Percentiles rank a stretch among this genome's conserved stretches.
These are phyloP conservation scores for Pseudocercospora macadamiae DNA, from an alignment of 2,329 filamentous ascomycete genomes.

Conservation along the genomic window DNA sequence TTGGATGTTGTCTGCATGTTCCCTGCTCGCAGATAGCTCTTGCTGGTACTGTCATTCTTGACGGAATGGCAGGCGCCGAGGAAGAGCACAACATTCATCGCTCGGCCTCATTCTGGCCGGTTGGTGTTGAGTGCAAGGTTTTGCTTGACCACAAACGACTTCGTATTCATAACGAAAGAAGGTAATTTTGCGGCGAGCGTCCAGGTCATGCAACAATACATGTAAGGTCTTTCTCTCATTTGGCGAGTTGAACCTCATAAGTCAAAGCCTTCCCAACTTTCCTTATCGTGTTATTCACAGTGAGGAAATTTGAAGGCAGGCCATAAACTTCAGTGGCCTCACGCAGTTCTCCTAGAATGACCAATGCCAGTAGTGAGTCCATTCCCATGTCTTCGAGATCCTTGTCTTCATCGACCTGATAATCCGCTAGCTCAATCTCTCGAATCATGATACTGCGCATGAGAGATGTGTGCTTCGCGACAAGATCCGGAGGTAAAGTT, in stretches of 20 bases:
- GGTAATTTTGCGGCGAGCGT: too few species aligned
- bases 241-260: slow-evolving; percentile 1
- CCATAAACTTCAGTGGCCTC: slow-evolving; percentile 2
- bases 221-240: too few species aligned
- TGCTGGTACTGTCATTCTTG: too few species aligned
- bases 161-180: too few species aligned
- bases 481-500: neutral
- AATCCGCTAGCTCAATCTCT: slow-evolving; percentile 1
- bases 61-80: too few species aligned
- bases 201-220: too few species aligned
- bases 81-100: too few species aligned
- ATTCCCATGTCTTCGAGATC: slow-evolving; percentile 7
- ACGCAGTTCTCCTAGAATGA: slow-evolving; percentile 5
- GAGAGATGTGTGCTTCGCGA: neutral
- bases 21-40: too few species aligned
- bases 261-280: neutral
- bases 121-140: too few species aligned
- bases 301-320: slow-evolving; percentile 2
- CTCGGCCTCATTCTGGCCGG: too few species aligned
- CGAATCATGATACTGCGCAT: neutral
- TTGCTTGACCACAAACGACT: too few species aligned
- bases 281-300: slow-evolving; percentile 1
- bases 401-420: neutral
- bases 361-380: slow-evolving; percentile 1
- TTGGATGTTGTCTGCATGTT: too few species aligned